phyloP scores from a whole-genome alignment of 345 rosid genomes.

The Luvunga scandens region DNA sequence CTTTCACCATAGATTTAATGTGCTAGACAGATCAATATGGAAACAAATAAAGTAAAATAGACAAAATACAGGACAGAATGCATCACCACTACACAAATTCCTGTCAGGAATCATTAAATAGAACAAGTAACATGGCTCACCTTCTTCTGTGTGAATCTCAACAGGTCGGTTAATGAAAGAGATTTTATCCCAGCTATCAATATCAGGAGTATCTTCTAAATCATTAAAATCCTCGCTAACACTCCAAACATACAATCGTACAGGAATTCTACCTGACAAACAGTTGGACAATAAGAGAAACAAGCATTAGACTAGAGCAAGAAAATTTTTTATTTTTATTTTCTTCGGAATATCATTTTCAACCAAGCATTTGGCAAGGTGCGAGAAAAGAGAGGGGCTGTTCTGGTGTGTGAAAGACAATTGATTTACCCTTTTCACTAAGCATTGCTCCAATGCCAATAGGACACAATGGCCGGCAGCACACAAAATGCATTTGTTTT shows the following conservation, averaged over 20 bases:
- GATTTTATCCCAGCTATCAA: constrained; percentile 83
- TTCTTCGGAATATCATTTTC: constrained; percentile 12
- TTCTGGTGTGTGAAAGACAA: too few relatives aligned
- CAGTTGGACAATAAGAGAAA: constrained; percentile 2
- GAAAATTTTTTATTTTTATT: background rate
- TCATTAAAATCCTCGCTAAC: constrained; percentile 58
- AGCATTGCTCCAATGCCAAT: too few relatives aligned
- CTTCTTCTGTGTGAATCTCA: constrained; percentile 70
- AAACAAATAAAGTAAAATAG: background rate
- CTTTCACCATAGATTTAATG: background rate
- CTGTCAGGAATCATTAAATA: background rate
- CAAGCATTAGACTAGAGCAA: background rate
- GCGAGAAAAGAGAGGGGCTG: too few relatives aligned
- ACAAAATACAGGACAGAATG: background rate
- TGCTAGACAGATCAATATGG: too few relatives aligned
- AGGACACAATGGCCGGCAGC: too few relatives aligned
- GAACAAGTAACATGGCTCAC: constrained; percentile 29
- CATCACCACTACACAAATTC: background rate
- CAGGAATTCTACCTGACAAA: constrained; percentile 72
- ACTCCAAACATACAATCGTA: constrained; percentile 68
- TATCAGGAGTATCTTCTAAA: constrained; percentile 54
- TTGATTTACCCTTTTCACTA: too few relatives aligned
- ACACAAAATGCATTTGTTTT: too few relatives aligned
- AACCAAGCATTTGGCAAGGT: constrained; percentile 14
- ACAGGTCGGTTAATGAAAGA: constrained; percentile 73